These are phyloP conservation scores for Thalassiosira delicatula DNA, from an alignment of 352 stramenopile genomes.

Conservation along the genomic window DNA sequence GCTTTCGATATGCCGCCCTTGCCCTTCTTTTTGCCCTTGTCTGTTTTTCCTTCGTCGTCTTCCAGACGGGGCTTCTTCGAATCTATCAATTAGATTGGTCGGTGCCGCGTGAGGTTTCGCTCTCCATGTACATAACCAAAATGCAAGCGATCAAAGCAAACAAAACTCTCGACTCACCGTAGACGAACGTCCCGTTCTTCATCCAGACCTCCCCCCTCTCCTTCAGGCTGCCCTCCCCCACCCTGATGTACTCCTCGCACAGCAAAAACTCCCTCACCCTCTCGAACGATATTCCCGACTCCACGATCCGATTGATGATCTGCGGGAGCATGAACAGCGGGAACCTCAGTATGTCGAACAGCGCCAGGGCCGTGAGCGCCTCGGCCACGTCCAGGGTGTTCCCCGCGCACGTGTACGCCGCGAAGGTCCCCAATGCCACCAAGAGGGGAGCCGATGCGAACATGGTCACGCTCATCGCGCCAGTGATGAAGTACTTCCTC, in stretches of 20 bases:
- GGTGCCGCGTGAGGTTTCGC: too few species aligned
- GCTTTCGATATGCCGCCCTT: conserved; percentile 32
- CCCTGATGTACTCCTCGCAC: conserved; percentile 78
- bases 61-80: conserved; percentile 66
- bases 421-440: conserved; percentile 84
- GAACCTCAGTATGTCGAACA: conserved; percentile 87
- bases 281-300: conserved; percentile 86
- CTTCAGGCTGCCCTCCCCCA: conserved; percentile 60
- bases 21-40: conserved; percentile 40
- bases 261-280: conserved; percentile 90
- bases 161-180: conserved; percentile 14
- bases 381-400: conserved; percentile 75
- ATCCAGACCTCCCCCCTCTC: conserved; percentile 69
- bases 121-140: conserved; percentile 36
- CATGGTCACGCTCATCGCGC: conserved; percentile 82
- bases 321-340: conserved; percentile 86
- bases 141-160: conserved; percentile 11
- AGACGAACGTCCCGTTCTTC: conserved; percentile 67
- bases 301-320: conserved; percentile 86
- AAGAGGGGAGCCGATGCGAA: conserved; percentile 84
- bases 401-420: conserved; percentile 80
- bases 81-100: too few species aligned
- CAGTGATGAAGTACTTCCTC: conserved; percentile 81
- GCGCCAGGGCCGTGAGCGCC: conserved; percentile 85
- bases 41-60: conserved; percentile 27